These are phyloP conservation scores for Bruguiera hainesii DNA, from an alignment of 441 rosid species.

Conservation along the genomic window DNA sequence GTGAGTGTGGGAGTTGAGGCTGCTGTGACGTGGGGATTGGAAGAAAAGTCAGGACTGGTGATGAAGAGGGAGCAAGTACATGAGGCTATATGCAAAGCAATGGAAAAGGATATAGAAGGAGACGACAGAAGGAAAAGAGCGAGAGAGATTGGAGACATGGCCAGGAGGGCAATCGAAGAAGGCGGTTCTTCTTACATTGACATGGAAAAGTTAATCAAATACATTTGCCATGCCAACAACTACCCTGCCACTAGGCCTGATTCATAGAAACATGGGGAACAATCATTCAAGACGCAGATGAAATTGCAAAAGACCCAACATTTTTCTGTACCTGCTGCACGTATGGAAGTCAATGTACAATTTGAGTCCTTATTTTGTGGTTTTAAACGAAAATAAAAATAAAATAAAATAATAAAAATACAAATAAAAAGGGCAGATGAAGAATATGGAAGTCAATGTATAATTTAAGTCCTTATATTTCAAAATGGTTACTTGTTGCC, in stretches of 20 bases:
- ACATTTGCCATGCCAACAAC: constrained; percentile 11
- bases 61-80: constrained; percentile 33
- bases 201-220: constrained; percentile 27
- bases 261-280: background rate
- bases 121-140: constrained; percentile 37
- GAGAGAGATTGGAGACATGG: constrained; percentile 24
- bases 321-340: no score
- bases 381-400: no score
- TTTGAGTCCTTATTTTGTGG: no score
- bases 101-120: constrained; percentile 28
- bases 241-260: background rate
- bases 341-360: no score
- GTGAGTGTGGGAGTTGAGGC: constrained; percentile 33
- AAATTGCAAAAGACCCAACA: no score
- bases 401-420: no score
- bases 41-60: constrained; percentile 30
- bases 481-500: no score
- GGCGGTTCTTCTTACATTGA: constrained; percentile 44
- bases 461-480: no score
- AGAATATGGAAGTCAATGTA: no score
- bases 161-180: constrained; percentile 30
- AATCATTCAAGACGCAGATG: no score
- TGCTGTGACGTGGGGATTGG: constrained; percentile 39
- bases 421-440: no score
- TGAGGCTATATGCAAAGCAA: constrained; percentile 20